phyloP scores from a whole-genome alignment of 306 rosid species.

The Mimosa bimucronata region DNA sequence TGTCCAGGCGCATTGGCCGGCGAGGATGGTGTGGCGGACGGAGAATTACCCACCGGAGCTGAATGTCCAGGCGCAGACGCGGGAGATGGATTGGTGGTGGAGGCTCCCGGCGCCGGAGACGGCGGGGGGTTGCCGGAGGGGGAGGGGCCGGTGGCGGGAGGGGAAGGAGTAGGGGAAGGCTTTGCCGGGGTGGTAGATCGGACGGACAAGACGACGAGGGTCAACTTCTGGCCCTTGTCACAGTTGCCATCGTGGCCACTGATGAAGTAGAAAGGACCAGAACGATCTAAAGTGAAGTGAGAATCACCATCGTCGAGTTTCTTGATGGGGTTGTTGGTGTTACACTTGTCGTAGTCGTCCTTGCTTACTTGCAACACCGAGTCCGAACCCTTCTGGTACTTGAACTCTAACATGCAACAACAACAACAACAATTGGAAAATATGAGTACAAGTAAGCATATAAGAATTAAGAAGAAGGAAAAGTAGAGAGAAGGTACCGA shows the following conservation, averaged over 20 bases:
- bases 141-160: not conserved
- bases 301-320: slow-evolving; percentile 72
- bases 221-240: slow-evolving; percentile 72
- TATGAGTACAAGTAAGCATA: not conserved
- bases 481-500: slow-evolving; percentile 41
- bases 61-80: not conserved
- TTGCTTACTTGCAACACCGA: slow-evolving; percentile 77
- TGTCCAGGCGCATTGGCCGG: not conserved
- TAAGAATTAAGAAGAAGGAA: too few species aligned
- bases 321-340: slow-evolving; percentile 62
- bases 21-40: not conserved
- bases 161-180: slow-evolving; percentile 12
- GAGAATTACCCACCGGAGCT: not conserved
- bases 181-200: slow-evolving; percentile 7
- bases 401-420: slow-evolving; percentile 53
- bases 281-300: slow-evolving; percentile 53
- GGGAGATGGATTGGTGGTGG: not conserved
- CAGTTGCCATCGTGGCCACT: slow-evolving; percentile 67
- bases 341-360: slow-evolving; percentile 64
- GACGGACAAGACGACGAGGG: slow-evolving; percentile 59
- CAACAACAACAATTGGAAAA: not conserved
- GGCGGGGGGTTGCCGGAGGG: slow-evolving; percentile 6
- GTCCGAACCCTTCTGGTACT: slow-evolving; percentile 67
- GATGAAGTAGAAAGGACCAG: slow-evolving; percentile 76
- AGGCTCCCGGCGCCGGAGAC: slow-evolving; percentile 12